A percentile compares a stretch with the other conserved stretches of the same genome.
Evolutionary conservation across 2,329 filamentous ascomycete genomes (phyloP).

Genomic region (Xylaria sp.): DNA sequence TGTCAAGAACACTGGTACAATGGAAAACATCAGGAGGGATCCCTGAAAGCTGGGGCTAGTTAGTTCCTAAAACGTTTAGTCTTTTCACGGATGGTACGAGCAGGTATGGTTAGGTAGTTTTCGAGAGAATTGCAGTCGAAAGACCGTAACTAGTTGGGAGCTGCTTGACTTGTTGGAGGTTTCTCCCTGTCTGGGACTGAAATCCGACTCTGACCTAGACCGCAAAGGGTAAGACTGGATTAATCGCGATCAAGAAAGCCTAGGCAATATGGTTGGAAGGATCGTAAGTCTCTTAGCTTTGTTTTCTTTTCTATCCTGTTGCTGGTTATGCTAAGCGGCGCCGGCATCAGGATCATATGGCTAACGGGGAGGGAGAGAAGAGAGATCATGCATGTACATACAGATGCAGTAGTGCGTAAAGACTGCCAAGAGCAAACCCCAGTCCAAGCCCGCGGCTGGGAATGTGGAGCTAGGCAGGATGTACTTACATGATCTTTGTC

Average conservation of each 20-base stretch:
- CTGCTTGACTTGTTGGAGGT: background rate
- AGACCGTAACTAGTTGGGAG: slow-evolving; percentile 1
- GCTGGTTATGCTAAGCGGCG: slow-evolving; percentile 10
- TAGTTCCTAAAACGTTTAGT: slow-evolving; percentile 22
- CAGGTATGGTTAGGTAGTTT: slow-evolving; percentile 7
- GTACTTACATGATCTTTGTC: slow-evolving; percentile 14
- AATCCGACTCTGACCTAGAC: slow-evolving; percentile 14
- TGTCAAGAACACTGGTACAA: slow-evolving; percentile 15
- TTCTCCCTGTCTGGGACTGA: slow-evolving; percentile 4
- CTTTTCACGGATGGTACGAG: background rate
- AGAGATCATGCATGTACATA: too few species aligned
- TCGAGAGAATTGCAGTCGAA: slow-evolving; percentile 10
- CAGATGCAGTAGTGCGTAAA: background rate
- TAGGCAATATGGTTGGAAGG: background rate
- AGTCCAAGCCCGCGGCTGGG: slow-evolving; percentile 22
- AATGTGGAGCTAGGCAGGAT: slow-evolving; percentile 13
- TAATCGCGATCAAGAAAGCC: background rate
- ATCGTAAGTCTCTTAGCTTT: background rate
- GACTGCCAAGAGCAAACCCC: background rate
- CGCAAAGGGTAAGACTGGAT: slow-evolving; percentile 12
- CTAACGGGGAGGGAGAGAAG: slow-evolving; percentile 2
- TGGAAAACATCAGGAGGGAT: slow-evolving; percentile 21
- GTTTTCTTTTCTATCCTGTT: slow-evolving; percentile 1
- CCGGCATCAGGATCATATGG: slow-evolving; percentile 19
- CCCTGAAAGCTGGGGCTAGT: slow-evolving; percentile 17